Evolutionary conservation across 2,329 filamentous ascomycete genomes (phyloP).

Genomic region (Claviceps digitariae): DNA sequence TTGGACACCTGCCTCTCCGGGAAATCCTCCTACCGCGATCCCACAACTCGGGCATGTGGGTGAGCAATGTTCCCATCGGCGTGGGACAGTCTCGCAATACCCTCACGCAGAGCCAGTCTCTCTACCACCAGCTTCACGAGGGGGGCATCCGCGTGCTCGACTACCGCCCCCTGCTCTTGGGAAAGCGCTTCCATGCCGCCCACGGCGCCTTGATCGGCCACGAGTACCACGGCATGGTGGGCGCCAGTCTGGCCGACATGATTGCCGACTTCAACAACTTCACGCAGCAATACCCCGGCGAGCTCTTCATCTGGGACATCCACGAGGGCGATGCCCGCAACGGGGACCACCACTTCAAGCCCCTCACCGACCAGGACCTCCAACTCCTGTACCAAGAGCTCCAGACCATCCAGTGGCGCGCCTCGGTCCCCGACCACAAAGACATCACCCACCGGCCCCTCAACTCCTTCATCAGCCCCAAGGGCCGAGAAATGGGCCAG

Average conservation of each 20-base stretch:
- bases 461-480: slow-evolving; percentile 12
- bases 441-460: slow-evolving; percentile 16
- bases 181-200: slow-evolving; percentile 7
- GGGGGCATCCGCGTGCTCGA: slow-evolving; percentile 20
- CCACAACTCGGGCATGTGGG: slow-evolving; percentile 18
- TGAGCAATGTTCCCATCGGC: slow-evolving; percentile 1
- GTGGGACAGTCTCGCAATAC: slow-evolving; percentile 10
- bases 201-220: slow-evolving; percentile 10
- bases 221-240: slow-evolving; percentile 13
- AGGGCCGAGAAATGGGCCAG: not conserved
- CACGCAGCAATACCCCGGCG: slow-evolving; percentile 16
- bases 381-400: slow-evolving; percentile 11
- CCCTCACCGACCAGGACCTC: slow-evolving; percentile 2
- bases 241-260: slow-evolving; percentile 15
- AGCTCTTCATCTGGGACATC: slow-evolving; percentile 21
- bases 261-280: slow-evolving; percentile 17
- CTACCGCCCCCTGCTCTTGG: slow-evolving; percentile 10
- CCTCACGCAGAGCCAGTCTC: slow-evolving; percentile 10
- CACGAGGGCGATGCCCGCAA: slow-evolving; percentile 7
- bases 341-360: not conserved
- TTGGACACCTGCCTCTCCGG: slow-evolving; percentile 15
- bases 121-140: slow-evolving; percentile 14
- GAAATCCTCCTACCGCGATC: slow-evolving; percentile 18
- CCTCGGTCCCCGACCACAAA: slow-evolving; percentile 8
- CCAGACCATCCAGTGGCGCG: slow-evolving; percentile 11